Base-by-base conservation (phyloP, 805 yeast species). In the Jamesozyma lodderae region DNA sequence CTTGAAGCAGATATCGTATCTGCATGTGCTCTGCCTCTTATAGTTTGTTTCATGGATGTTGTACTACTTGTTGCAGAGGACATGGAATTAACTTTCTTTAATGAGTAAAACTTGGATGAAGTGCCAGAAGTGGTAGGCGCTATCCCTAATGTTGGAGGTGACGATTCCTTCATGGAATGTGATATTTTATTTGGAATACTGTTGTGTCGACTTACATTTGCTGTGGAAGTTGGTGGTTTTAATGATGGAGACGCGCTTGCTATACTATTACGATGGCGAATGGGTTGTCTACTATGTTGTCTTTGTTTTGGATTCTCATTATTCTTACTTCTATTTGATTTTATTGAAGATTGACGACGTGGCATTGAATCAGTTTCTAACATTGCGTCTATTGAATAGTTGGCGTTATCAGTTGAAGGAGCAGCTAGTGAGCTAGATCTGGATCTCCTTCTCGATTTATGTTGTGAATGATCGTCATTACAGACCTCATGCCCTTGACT, bases 1-100 rank as follows among this genome's bases (percentile, higher is more conserved):
- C 24, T 38, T 4, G 53, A 43, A 4, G 53, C 55, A 32, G 54
- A 48, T n/a, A 54, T 36, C 11, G 55, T 47, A 24, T 47, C 57
- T 3, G 59, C 52, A 38, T 56, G 45, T 2, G 41, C 39, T 26
- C 42, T 44, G n/a, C n/a, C n/a, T n/a, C n/a, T n/a, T n/a, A n/a
- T n/a, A 23, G 25, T 37, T 9, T 15, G 24, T 23, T 27, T 34
- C 13, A 16, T 18, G 4, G 8, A 19, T n/a, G 27, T 18, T 6
- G 22, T 27, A 14, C 20, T 31, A 15, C 13, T 20, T 3, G 38
- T 10, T 3, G 31, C n/a, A 3, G 48, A 42, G 11, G 49, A 40
- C 3, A 38, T 15, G 3, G 47, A 45, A 3, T 41, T 34, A 4
- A 37, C 38, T 37, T 39, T 35, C 16, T 38, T 33, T 22, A 42